A percentile compares a stretch with the other conserved stretches of the same genome.
These are phyloP conservation scores for Boeremia lycopersici DNA, from an alignment of 2,329 filamentous ascomycete species.

Conservation along the genomic window DNA sequence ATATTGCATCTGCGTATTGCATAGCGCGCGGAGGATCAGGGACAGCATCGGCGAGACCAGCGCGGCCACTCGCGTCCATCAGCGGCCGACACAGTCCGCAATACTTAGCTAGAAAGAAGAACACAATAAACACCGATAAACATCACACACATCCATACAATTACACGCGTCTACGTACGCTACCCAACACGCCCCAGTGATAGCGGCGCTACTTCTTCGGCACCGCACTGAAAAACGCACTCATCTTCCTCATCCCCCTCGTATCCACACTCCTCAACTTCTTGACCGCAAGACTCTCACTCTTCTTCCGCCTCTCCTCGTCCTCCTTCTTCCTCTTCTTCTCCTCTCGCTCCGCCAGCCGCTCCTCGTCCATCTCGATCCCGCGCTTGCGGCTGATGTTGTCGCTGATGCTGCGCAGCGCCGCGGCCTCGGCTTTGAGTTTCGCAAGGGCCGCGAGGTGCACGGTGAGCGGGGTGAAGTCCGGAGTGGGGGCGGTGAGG, in stretches of 20 bases:
- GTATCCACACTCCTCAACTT: slow-evolving; percentile 90
- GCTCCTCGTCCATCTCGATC: slow-evolving; percentile 66
- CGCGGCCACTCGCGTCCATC: neutral
- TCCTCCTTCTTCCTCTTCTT: slow-evolving; percentile 88
- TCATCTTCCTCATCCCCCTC: slow-evolving; percentile 95
- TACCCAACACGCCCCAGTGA: neutral
- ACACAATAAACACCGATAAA: slow-evolving; percentile 4
- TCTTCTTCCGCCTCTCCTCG: slow-evolving; percentile 84
- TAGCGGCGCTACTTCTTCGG: slow-evolving; percentile 23
- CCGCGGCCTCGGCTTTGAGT: slow-evolving; percentile 72
- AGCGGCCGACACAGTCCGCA: neutral
- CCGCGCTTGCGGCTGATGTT: slow-evolving; percentile 70
- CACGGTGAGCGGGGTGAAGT: slow-evolving; percentile 73
- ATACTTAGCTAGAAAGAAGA: slow-evolving; percentile 5
- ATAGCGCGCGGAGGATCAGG: neutral
- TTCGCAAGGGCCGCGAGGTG: slow-evolving; percentile 71
- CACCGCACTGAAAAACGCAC: slow-evolving; percentile 84
- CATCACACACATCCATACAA: neutral
- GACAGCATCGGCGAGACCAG: neutral
- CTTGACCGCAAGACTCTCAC: slow-evolving; percentile 76
- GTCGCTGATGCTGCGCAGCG: slow-evolving; percentile 70
- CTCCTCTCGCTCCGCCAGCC: slow-evolving; percentile 66
- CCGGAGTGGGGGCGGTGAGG: slow-evolving; percentile 50
- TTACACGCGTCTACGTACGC: neutral
- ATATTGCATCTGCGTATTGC: neutral